Conservation (phyloP, 805 yeast genomes). For the Saccharomycopsis javanensis region DNA sequence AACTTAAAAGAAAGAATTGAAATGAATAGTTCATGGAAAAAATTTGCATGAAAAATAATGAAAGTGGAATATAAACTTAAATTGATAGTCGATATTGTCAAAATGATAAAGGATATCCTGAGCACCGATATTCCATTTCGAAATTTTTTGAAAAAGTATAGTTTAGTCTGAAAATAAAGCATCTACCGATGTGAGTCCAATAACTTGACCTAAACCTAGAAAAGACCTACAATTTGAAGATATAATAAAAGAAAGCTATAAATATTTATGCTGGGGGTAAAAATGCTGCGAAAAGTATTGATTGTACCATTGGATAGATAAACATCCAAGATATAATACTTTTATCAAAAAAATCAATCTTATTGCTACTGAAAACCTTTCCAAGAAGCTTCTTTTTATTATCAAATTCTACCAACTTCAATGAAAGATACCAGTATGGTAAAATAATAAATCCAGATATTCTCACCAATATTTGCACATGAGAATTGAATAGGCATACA, state of each 20-base stretch:
- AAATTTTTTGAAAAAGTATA: too few relatives aligned
- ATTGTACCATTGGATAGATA: conserved; percentile 60
- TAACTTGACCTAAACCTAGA: too few relatives aligned
- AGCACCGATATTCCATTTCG: too few relatives aligned
- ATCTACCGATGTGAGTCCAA: too few relatives aligned
- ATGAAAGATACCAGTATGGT: conserved; percentile 61
- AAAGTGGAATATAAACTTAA: too few relatives aligned
- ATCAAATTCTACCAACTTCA: conserved; percentile 24
- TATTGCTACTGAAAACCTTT: conserved; percentile 7
- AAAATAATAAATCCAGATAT: conserved; percentile 70
- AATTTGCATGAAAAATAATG: too few relatives aligned
- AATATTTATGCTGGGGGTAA: conserved; percentile 76
- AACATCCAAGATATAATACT: conserved; percentile 40
- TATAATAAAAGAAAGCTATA: neutral
- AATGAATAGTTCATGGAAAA: too few relatives aligned
- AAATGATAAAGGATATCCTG: too few relatives aligned
- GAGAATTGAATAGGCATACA: conserved; percentile 54
- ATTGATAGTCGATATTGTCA: neutral
- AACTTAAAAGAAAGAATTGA: too few relatives aligned
- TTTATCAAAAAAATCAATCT: conserved; percentile 22
- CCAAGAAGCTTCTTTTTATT: conserved; percentile 18
- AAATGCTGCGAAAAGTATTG: conserved; percentile 68
- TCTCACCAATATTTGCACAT: conserved; percentile 79
- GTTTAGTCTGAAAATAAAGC: too few relatives aligned
- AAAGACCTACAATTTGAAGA: too few relatives aligned